phyloP scores from a whole-genome alignment of 1,284 basidiomycete species.

The Mycosarcoma maydis region DNA sequence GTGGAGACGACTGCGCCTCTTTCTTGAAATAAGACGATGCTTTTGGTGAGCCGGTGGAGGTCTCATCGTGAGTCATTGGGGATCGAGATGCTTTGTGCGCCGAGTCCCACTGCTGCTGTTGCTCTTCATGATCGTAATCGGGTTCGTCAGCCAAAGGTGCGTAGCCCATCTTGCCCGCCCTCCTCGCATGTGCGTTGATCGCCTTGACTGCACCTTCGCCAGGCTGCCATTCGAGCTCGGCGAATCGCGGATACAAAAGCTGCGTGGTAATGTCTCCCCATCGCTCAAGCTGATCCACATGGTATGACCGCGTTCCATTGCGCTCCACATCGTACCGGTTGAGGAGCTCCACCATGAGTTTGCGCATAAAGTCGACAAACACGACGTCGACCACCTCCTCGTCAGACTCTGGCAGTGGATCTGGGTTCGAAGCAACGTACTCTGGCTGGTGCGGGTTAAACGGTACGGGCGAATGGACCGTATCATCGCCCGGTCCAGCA shows the following conservation, averaged over 20 bases:
- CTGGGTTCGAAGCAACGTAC: slow-evolving; percentile 58
- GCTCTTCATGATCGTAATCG: slow-evolving; percentile 8
- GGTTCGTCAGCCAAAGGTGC: slow-evolving; percentile 9
- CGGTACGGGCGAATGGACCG: slow-evolving; percentile 51
- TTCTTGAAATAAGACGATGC: background rate
- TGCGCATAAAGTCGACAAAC: slow-evolving; percentile 44
- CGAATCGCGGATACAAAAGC: slow-evolving; percentile 58
- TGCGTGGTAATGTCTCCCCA: slow-evolving; percentile 63
- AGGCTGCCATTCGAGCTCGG: slow-evolving; percentile 51
- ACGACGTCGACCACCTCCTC: slow-evolving; percentile 50
- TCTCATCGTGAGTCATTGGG: no score
- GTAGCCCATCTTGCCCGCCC: slow-evolving; percentile 45
- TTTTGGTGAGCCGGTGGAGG: no score
- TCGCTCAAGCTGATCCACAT: slow-evolving; percentile 26
- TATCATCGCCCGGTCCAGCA: slow-evolving; percentile 59
- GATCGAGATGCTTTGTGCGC: no score
- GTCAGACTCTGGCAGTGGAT: slow-evolving; percentile 26
- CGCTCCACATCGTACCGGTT: slow-evolving; percentile 41
- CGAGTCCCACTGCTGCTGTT: slow-evolving; percentile 6
- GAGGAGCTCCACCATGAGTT: slow-evolving; percentile 32
- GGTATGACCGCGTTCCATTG: slow-evolving; percentile 34
- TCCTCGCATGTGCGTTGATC: slow-evolving; percentile 22
- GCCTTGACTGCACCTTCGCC: slow-evolving; percentile 22
- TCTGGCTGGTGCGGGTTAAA: slow-evolving; percentile 56
- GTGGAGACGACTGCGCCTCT: background rate